Conservation (phyloP, 2,329 filamentous ascomycete genomes). For the Alternaria brassicicola region DNA sequence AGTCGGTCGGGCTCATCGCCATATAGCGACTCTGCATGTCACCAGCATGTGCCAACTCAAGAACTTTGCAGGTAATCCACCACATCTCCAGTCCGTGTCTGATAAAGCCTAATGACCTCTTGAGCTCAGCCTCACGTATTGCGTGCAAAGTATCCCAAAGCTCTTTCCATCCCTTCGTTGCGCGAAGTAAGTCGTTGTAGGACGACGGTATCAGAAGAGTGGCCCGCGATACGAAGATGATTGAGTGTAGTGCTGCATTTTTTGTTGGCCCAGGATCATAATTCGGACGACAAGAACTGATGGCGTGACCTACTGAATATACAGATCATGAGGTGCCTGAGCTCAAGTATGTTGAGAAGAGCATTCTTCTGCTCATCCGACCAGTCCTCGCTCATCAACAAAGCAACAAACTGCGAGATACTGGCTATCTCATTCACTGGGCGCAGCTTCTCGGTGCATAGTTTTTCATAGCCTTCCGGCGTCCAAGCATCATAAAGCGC, state of each 20-base stretch:
- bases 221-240: background rate
- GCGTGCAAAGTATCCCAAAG: slow-evolving; percentile 12
- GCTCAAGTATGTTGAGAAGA: background rate
- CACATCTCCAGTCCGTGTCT: slow-evolving; percentile 23
- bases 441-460: background rate
- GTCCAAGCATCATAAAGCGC: slow-evolving; percentile 20
- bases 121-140: background rate
- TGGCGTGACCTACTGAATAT: slow-evolving; percentile 16
- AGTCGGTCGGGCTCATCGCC: slow-evolving; percentile 11
- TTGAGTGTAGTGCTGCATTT: background rate
- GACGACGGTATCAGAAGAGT: background rate
- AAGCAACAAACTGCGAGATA: slow-evolving; percentile 4
- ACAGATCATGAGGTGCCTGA: slow-evolving; percentile 6
- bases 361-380: background rate
- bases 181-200: slow-evolving; percentile 8
- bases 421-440: background rate
- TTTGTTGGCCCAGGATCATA: background rate
- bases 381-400: slow-evolving; percentile 3
- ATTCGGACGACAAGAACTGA: background rate
- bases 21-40: slow-evolving; percentile 9
- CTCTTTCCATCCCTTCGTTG: slow-evolving; percentile 22
- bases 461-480: background rate
- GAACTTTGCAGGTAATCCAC: slow-evolving; percentile 19
- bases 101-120: slow-evolving; percentile 11
- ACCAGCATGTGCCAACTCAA: slow-evolving; percentile 1